Evolutionary conservation across 2,329 filamentous ascomycete genomes (phyloP).

Genomic region (Aureobasidium mangrovei): DNA sequence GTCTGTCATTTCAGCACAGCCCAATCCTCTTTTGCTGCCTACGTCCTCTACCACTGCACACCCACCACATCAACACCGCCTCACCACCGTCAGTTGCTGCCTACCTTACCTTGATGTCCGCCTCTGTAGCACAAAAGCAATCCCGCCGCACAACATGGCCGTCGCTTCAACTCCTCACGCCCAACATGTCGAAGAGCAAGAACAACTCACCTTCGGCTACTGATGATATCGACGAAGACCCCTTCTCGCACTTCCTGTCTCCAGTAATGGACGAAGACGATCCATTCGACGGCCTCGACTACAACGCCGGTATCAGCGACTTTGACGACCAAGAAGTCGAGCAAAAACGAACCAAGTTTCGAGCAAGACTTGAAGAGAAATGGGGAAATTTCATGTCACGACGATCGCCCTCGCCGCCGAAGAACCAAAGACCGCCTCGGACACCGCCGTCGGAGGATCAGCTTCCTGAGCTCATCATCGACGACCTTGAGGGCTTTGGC

Average conservation of each 20-base stretch:
- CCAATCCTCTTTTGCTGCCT: slow-evolving; percentile 1
- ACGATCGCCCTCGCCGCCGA: slow-evolving; percentile 2
- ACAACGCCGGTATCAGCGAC: slow-evolving; percentile 31
- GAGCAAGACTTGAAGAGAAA: slow-evolving; percentile 30
- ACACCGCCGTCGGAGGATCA: slow-evolving; percentile 17
- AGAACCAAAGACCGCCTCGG: slow-evolving; percentile 27
- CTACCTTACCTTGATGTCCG: slow-evolving; percentile 15
- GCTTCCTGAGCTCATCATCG: slow-evolving; percentile 16
- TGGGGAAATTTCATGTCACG: slow-evolving; percentile 31
- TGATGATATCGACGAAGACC: slow-evolving; percentile 35
- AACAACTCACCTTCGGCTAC: not conserved
- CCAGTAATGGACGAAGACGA: slow-evolving; percentile 35
- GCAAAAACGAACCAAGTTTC: slow-evolving; percentile 30
- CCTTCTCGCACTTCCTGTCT: slow-evolving; percentile 35
- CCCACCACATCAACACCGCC: not conserved
- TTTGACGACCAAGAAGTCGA: slow-evolving; percentile 10
- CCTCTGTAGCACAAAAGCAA: slow-evolving; percentile 14
- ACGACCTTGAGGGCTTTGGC: slow-evolving; percentile 15
- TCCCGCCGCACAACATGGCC: slow-evolving; percentile 17
- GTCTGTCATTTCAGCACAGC: slow-evolving; percentile 14
- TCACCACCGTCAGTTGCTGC: not conserved
- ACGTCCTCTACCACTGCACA: slow-evolving; percentile 1
- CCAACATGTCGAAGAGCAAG: slow-evolving; percentile 13
- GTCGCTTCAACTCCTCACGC: slow-evolving; percentile 14
- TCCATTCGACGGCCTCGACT: slow-evolving; percentile 28